Conservation (phyloP, 345 rosid species). For the Dipteronia dyeriana region DNA sequence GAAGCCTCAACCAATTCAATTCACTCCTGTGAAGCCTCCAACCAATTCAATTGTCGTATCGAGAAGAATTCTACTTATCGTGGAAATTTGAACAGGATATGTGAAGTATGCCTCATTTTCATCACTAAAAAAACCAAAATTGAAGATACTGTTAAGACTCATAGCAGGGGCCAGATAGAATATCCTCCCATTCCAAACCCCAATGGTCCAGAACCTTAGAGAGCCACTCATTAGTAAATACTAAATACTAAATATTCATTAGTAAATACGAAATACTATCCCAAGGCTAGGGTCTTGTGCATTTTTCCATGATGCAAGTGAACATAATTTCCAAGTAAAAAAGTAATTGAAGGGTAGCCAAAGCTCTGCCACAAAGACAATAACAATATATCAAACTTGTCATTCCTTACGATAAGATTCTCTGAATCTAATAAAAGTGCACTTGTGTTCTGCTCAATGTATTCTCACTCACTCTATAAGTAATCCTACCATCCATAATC, state of each 20-base stretch:
- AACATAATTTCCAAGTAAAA: constrained; percentile 19
- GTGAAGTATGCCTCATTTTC: constrained; percentile 10
- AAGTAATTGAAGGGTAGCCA: constrained; percentile 15
- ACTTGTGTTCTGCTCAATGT: too few relatives aligned
- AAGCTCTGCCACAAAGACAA: constrained; percentile 39
- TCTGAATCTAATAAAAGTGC: too few relatives aligned
- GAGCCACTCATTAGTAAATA: not conserved
- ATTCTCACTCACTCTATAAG: too few relatives aligned
- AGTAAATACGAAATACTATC: not conserved
- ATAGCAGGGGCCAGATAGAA: not conserved
- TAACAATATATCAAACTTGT: not conserved
- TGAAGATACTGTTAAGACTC: not conserved
- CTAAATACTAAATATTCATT: not conserved
- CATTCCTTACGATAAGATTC: constrained; percentile 32
- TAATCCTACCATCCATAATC: too few relatives aligned
- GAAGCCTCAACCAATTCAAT: not conserved
- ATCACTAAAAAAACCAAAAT: not conserved
- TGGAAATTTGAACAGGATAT: not conserved
- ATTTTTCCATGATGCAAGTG: constrained; percentile 26
- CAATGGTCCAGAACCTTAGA: not conserved
- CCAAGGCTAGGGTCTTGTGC: constrained; percentile 23
- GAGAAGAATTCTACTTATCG: not conserved
- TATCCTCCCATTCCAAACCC: not conserved
- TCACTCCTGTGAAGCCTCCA: not conserved
- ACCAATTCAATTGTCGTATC: not conserved